phyloP scores from a whole-genome alignment of 306 rosid genomes.

The Gynostemma pentaphyllum region DNA sequence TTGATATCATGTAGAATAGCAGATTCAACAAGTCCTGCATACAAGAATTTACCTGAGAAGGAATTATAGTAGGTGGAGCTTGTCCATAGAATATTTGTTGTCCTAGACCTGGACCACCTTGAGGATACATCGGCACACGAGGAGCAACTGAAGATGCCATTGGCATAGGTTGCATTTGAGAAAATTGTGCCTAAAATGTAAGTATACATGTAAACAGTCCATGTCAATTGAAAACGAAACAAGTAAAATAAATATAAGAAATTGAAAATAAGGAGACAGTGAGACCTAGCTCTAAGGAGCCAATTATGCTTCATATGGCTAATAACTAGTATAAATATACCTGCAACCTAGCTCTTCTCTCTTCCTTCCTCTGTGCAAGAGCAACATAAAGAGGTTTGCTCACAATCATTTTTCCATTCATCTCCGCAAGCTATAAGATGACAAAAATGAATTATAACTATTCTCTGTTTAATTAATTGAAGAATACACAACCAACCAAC shows the following conservation, averaged over 20 bases:
- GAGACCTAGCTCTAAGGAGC: too few relatives aligned
- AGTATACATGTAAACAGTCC: not conserved
- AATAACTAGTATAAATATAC: conserved; percentile 1
- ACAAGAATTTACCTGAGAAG: conserved; percentile 74
- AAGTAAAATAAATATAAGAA: not conserved
- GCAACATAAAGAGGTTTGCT: conserved; percentile 19
- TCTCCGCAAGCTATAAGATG: conserved; percentile 10
- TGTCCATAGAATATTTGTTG: conserved; percentile 96
- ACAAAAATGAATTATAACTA: not conserved
- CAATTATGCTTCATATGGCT: too few relatives aligned
- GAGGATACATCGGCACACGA: conserved; percentile 94
- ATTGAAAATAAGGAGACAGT: not conserved
- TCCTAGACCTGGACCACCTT: conserved; percentile 94
- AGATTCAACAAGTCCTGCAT: too few relatives aligned
- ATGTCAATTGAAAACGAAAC: not conserved
- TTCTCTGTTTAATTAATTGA: not conserved
- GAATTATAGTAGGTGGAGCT: conserved; percentile 93
- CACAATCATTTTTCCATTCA: conserved; percentile 18
- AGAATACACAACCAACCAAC: too few relatives aligned
- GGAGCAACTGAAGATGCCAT: conserved; percentile 86
- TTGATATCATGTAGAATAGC: too few relatives aligned
- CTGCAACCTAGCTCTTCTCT: conserved; percentile 13
- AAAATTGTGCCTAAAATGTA: conserved; percentile 69
- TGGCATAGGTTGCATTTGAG: conserved; percentile 85
- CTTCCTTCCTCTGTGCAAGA: conserved; percentile 19